Base-by-base conservation (phyloP, 2,329 filamentous ascomycete species). In the Didymella segeticola region DNA sequence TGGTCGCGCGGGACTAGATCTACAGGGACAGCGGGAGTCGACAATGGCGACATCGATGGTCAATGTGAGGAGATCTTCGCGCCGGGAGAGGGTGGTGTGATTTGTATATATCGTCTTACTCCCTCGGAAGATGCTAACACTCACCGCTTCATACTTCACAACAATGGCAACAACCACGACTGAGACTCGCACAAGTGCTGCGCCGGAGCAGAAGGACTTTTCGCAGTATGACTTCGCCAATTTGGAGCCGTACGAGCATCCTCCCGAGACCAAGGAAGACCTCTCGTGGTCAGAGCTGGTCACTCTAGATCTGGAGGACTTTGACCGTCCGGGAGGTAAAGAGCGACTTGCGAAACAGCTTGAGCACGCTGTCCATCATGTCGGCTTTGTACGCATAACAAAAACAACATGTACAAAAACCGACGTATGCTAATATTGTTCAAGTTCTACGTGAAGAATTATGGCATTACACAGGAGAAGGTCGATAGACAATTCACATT, bases 381-480 rank as follows among this genome's bases (percentile, higher is more conserved):
- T 77, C 59, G 82, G 84, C 20, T 67, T 68, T 38, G 66, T 67
- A 53, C n/a, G 65, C 64, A 9, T 2, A 33, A 4, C 43, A 11
- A 7, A n/a, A 10, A 6, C 14, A 20, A 20, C 14, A 3, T 5
- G 1, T 20, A 2, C 12, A 12, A 19, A 6, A 33, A 12, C 23
- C 20, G 23, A 20, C 11, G 11, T 14, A 14, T 30, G 17, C 52
- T 45, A 6, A 49, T 7, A 5, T 1, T 17, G 4, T 5, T 0
- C 84, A 26, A 87, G 74, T 88, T 87, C 73, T 86, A 87, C 56
- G 80, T 87, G 17, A 82, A 81, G 53, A 86, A 72, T 70, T 87
- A 83, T 56, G 84, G 84, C 26, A 77, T 88, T n/a, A 75, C 72
- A 1, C 83, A 87, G 66, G 83, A 86, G 39, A 76, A 85, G 64